Percentiles rank a stretch among this genome's conserved stretches.
Evolutionary conservation across 768 basidiomycete genomes (phyloP).

Genomic region (Lentinus brumalis): DNA sequence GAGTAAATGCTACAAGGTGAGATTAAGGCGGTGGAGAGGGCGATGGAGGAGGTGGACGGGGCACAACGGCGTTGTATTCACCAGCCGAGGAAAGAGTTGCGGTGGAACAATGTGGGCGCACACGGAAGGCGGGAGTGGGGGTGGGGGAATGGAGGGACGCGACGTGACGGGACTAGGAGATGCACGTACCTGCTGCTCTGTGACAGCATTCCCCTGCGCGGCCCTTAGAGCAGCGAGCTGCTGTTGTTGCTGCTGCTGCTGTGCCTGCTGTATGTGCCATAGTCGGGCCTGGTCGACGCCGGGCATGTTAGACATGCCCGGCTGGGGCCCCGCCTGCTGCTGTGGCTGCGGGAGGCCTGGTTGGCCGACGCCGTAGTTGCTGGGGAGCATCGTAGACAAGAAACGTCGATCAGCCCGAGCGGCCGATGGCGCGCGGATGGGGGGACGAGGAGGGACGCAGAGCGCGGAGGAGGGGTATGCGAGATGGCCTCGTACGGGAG

Average conservation of each 20-base stretch:
- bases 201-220: constrained; percentile 3
- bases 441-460: constrained; percentile 6
- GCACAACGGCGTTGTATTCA: too few species aligned
- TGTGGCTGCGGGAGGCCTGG: constrained; percentile 46
- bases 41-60: constrained; percentile 5
- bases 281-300: constrained; percentile 51
- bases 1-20: constrained; percentile 23
- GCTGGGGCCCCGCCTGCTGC: constrained; percentile 35
- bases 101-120: neutral
- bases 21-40: constrained; percentile 23
- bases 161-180: constrained; percentile 7
- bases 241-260: constrained; percentile 19
- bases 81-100: neutral
- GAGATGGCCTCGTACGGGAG: constrained; percentile 20
- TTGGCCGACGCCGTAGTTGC: constrained; percentile 50
- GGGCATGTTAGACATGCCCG: constrained; percentile 43
- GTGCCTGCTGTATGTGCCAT: constrained; percentile 60
- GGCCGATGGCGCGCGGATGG: constrained; percentile 25
- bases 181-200: constrained; percentile 23
- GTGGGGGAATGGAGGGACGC: constrained; percentile 15
- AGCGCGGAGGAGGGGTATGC: neutral
- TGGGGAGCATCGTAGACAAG: constrained; percentile 49
- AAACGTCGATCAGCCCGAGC: constrained; percentile 58
- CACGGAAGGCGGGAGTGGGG: neutral
- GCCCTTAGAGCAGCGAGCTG: constrained; percentile 4